Base-by-base conservation (phyloP, 139 green algal species). In the Edaphochlamys debaryana region DNA sequence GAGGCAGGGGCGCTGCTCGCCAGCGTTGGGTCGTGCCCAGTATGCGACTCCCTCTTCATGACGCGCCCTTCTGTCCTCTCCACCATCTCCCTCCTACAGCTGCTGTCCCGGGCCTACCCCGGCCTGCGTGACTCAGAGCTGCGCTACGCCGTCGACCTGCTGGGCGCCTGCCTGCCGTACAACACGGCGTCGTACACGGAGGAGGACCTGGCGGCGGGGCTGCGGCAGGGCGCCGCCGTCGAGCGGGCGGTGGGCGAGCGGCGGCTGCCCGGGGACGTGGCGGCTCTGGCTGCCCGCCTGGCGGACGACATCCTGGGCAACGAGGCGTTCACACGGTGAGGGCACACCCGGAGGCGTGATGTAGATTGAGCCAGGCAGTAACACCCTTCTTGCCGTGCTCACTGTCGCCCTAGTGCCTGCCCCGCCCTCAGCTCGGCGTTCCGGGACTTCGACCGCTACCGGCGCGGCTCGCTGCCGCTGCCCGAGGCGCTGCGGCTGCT, bases 201-300 rank as follows among this genome's bases (percentile, higher is more conserved):
- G 78, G 85, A 86, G 29, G 86, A 90, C 62, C 52, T 87, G 41
- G 34, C 50, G n/a, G 73, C 48, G 9, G 75, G 52, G 3, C 23
- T 87, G 23, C 74, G 76, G 30, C 68, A 87, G 38, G 86, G 58
- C 38, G 79, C 86, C 27, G 69, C 58, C 32, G 41, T 87, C 20
- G 86, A 90, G 86, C 45, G 68, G 0, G 41, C 42, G 22, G 62
- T 73, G 29, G 29, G 41, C 27, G 76, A 73, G 42, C 62, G 63
- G 32, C 63, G 63, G 22, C 42, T 73, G 41, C 76, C 76, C 36
- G n/a, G 4, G 0, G 76, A 82, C 32, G 42, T 82, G 42, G 63
- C 63, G 32, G 62, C 63, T 45, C 29, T 66, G 45, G 60, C 60
- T 23, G 62, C 63, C 0, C 76, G 34, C 23, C 45, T 82, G 32